Conservation (phyloP, 2,329 filamentous ascomycete species). For the Colletotrichum horii region DNA sequence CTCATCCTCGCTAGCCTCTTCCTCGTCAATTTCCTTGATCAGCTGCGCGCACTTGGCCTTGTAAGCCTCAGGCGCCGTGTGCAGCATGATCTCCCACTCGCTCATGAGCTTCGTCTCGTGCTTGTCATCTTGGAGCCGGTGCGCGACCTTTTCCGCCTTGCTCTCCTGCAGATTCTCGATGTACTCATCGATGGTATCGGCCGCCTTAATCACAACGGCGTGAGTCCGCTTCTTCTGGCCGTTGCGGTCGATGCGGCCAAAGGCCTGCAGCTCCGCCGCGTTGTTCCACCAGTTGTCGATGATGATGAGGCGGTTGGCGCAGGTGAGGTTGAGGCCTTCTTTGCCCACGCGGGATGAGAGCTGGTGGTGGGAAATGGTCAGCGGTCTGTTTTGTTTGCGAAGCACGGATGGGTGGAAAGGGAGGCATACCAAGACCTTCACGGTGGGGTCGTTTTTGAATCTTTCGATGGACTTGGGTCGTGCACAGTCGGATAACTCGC, state of each 20-base stretch:
- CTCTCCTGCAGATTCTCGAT: conserved; percentile 59
- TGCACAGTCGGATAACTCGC: conserved; percentile 21
- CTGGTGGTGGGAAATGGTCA: neutral
- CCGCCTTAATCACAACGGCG: conserved; percentile 62
- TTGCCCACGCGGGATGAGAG: conserved; percentile 30
- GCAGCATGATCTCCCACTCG: neutral
- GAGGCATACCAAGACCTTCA: conserved; percentile 41
- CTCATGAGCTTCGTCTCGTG: neutral
- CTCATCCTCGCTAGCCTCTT: neutral
- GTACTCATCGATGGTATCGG: conserved; percentile 61
- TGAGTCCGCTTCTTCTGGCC: conserved; percentile 67
- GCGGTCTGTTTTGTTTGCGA: too few species aligned
- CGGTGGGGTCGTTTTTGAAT: conserved; percentile 21
- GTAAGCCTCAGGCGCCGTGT: neutral
- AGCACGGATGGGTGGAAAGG: neutral
- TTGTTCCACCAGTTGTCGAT: conserved; percentile 68
- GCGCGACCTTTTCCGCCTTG: conserved; percentile 55
- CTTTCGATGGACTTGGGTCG: conserved; percentile 23
- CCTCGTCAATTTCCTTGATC: neutral
- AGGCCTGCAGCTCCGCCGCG: conserved; percentile 65
- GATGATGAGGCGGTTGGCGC: conserved; percentile 58
- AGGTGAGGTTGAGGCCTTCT: conserved; percentile 44
- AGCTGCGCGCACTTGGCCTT: neutral
- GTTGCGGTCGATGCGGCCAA: conserved; percentile 65
- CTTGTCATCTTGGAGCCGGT: conserved; percentile 33